Percentiles rank a stretch among this genome's conserved stretches.
These are phyloP conservation scores for Agaricales sp. DNA, from an alignment of 1,284 basidiomycete species.

Conservation along the genomic window DNA sequence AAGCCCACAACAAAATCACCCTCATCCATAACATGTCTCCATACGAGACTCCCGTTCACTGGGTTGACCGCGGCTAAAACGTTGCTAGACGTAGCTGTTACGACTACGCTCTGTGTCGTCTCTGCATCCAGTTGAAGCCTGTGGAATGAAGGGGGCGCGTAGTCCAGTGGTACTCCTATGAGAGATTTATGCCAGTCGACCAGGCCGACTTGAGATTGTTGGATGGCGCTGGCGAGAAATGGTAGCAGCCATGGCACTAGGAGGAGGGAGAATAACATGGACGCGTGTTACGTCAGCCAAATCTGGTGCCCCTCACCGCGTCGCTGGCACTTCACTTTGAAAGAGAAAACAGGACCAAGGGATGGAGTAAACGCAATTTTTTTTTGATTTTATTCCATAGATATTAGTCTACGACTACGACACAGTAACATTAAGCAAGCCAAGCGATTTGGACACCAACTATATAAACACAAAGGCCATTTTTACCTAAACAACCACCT, in stretches of 20 bases:
- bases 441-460: too few relatives aligned
- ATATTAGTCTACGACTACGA: too few relatives aligned
- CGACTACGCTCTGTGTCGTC: constrained; percentile 38
- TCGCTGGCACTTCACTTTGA: neutral
- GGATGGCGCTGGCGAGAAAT: constrained; percentile 29
- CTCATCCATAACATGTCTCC: constrained; percentile 69
- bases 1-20: constrained; percentile 67
- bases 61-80: constrained; percentile 72
- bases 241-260: constrained; percentile 4
- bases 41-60: constrained; percentile 60
- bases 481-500: constrained; percentile 10
- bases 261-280: constrained; percentile 2
- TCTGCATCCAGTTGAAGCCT: constrained; percentile 21
- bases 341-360: too few relatives aligned
- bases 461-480: neutral
- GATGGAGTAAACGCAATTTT: too few relatives aligned
- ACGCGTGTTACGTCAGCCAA: neutral
- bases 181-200: constrained; percentile 81
- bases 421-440: too few relatives aligned
- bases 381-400: too few relatives aligned
- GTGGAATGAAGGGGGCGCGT: constrained; percentile 49
- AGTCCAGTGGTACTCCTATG: constrained; percentile 56
- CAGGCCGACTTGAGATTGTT: constrained; percentile 69
- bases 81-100: constrained; percentile 70
- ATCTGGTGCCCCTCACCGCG: neutral